phyloP scores from a whole-genome alignment of 1,139 yeast species.

The Magnusiomyces ingens region DNA sequence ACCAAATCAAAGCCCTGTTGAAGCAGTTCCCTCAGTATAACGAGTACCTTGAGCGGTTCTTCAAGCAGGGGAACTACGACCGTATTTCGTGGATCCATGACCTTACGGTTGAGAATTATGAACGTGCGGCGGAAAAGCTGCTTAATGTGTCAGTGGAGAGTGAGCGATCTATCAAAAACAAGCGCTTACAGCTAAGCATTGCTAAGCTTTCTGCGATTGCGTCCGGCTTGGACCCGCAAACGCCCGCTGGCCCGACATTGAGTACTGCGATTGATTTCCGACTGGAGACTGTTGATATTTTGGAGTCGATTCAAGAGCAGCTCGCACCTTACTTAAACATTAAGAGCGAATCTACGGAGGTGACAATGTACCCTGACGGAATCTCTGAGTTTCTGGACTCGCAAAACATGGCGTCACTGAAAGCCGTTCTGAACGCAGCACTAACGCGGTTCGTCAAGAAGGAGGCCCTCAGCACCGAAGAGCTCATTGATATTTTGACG shows the following conservation, averaged over 20 bases:
- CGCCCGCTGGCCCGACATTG: too few species aligned
- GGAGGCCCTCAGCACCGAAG: constrained; percentile 40
- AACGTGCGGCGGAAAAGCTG: constrained; percentile 46
- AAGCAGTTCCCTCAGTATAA: constrained; percentile 52
- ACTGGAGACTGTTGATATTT: constrained; percentile 17
- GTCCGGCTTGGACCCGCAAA: constrained; percentile 15
- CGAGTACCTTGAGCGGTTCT: constrained; percentile 46
- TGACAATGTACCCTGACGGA: constrained; percentile 2
- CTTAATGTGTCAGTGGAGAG: constrained; percentile 28
- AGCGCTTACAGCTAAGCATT: constrained; percentile 56
- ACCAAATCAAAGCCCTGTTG: constrained; percentile 49
- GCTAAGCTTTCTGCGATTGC: constrained; percentile 53
- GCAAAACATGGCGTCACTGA: constrained; percentile 15
- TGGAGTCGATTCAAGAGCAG: constrained; percentile 15
- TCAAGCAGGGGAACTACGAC: constrained; percentile 45
- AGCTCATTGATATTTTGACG: constrained; percentile 54
- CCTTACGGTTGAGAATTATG: constrained; percentile 46
- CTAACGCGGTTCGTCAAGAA: constrained; percentile 37
- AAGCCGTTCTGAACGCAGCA: constrained; percentile 27
- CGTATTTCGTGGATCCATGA: constrained; percentile 71
- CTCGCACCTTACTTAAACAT: constrained; percentile 1
- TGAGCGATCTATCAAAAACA: constrained; percentile 39
- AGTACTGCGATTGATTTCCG: constrained; percentile 14
- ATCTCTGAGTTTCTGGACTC: constrained; percentile 11
- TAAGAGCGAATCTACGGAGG: background rate